Percentiles rank a stretch among this genome's conserved stretches.
Conservation (phyloP, 1,139 yeast genomes). For the Insectozyma bohioensis region DNA sequence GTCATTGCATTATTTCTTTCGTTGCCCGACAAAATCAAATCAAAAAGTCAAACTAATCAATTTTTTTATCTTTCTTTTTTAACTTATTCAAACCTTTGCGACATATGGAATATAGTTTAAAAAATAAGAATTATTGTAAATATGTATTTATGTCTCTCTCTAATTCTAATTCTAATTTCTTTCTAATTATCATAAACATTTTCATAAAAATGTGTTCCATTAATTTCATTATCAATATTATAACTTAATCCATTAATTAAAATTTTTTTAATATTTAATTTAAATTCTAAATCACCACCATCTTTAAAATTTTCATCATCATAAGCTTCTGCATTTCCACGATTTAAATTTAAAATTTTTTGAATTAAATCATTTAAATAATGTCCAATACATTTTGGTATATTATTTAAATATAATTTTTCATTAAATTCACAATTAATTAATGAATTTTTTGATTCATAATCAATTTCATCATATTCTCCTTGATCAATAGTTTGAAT, state of each 20-base stretch:
- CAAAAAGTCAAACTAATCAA: no score
- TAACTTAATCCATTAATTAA: constrained; percentile 37
- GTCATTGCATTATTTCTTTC: no score
- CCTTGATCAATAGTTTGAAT: constrained; percentile 36
- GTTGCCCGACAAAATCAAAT: no score
- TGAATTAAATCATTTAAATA: constrained; percentile 32
- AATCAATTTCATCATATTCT: constrained; percentile 38
- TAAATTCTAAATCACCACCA: constrained; percentile 30
- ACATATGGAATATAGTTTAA: no score
- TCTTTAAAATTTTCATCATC: constrained; percentile 22
- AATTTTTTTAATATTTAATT: constrained; percentile 24
- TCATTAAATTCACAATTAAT: constrained; percentile 19
- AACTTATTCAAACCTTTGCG: no score
- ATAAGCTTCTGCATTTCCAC: constrained; percentile 43
- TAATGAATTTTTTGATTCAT: constrained; percentile 11
- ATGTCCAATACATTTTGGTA: constrained; percentile 32
- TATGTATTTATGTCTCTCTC: no score
- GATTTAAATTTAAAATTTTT: constrained; percentile 31
- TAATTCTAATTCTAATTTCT: no score
- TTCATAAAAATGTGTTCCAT: constrained; percentile 42
- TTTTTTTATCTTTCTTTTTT: no score
- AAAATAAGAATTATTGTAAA: no score
- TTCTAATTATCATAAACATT: constrained; percentile 28
- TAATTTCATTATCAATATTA: constrained; percentile 37
- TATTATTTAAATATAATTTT: constrained; percentile 11